Base-by-base conservation (phyloP, 805 yeast genomes). In the Saccharomycopsis vini region DNA sequence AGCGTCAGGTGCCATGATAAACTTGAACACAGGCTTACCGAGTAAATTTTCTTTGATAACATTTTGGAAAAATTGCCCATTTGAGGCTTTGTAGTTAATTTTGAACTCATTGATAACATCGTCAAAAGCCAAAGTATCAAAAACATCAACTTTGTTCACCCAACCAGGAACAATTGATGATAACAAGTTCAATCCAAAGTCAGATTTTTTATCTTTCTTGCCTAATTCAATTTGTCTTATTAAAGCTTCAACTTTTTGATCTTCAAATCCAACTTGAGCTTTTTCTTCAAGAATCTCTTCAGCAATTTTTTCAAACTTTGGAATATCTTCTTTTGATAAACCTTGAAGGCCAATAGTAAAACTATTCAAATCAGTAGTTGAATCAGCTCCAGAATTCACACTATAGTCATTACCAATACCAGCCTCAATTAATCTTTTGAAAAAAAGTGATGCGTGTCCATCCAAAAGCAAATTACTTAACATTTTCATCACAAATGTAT, bases 401-500 rank as follows among this genome's bases (percentile, higher is more conserved):
- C 90, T 67, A 56, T 80, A 92, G 52, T 92, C 97, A 41, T 84
- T 75, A 34, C 92, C 97, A 28, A 80, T 57, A 1, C 90, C 92
- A 1, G 82, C 63, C 59, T 92, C 98, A 44, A 92, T 82, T 44
- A 92, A 66, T n/a, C 75, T 75, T 60, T 88, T 86, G 61, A 89
- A 86, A 44, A 92, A 68, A 5, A 95, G 90, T 4, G 97, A 81
- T 10, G 92, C 82, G 56, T 90, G 97, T 2, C 97, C 97, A 57
- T 86, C 95, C 52, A 81, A 74, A 28, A 92, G 66, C 42, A 92
- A 64, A 20, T 79, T 73, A 18, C 84, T 75, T 39, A 88, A 63
- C 7, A 88, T 65, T 45, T 79, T 81, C 70, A 88, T 67, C 36
- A 82, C 69, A 58, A 89, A 83, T 0, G 87, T 67, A 42, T 78